Conservation (phyloP, 768 basidiomycete species). For the Lactarius evosmus region DNA sequence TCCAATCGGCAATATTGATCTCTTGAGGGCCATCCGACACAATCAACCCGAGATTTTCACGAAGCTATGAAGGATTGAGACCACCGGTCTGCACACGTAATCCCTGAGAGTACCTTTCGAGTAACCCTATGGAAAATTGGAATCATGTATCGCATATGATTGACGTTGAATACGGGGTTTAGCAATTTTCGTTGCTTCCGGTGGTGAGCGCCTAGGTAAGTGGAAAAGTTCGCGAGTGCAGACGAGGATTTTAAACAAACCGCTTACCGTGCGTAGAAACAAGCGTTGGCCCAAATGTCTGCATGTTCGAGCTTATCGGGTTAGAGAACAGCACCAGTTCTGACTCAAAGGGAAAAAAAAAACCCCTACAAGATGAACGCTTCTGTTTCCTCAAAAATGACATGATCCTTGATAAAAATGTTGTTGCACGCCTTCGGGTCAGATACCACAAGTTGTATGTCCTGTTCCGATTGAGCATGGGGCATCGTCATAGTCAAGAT, state of each 20-base stretch:
- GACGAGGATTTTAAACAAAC: background rate
- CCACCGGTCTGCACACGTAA: slow-evolving; percentile 38
- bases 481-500: background rate
- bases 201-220: slow-evolving; percentile 27
- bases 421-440: background rate
- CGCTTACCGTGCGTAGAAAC: background rate
- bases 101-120: slow-evolving; percentile 8
- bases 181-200: slow-evolving; percentile 13
- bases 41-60: slow-evolving; percentile 21
- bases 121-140: slow-evolving; percentile 27
- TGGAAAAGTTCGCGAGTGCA: background rate
- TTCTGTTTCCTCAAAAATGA: background rate
- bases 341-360: slow-evolving; percentile 8
- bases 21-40: slow-evolving; percentile 39
- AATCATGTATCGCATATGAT: slow-evolving; percentile 27
- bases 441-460: slow-evolving; percentile 17
- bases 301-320: background rate
- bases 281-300: slow-evolving; percentile 18
- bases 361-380: slow-evolving; percentile 16
- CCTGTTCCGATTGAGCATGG: background rate
- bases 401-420: background rate
- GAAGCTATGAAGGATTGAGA: slow-evolving; percentile 39
- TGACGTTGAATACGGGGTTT: slow-evolving; percentile 7
- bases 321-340: slow-evolving; percentile 7
- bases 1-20: slow-evolving; percentile 12